phyloP scores from a whole-genome alignment of 2,329 filamentous ascomycete genomes.

The Cytospora mali region DNA sequence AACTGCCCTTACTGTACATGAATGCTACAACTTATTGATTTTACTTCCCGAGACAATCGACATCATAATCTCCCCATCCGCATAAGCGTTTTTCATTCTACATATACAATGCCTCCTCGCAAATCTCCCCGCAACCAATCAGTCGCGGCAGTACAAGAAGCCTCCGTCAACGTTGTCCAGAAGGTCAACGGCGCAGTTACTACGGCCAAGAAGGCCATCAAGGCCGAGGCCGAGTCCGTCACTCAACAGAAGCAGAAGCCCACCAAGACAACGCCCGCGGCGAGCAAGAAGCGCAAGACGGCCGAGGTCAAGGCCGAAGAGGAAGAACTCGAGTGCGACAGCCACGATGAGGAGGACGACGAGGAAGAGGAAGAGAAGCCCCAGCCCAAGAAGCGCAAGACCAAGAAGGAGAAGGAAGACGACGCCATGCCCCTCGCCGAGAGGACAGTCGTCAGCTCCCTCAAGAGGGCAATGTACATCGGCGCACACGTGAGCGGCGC shows the following conservation, averaged over 20 bases:
- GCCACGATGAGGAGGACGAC: slow-evolving; percentile 30
- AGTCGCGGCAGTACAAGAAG: slow-evolving; percentile 30
- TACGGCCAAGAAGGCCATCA: slow-evolving; percentile 34
- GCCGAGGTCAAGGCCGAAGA: slow-evolving; percentile 32
- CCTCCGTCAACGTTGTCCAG: slow-evolving; percentile 28
- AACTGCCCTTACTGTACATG: not conserved
- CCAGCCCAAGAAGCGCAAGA: slow-evolving; percentile 48
- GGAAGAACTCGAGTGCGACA: slow-evolving; percentile 33
- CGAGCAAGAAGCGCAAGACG: slow-evolving; percentile 31
- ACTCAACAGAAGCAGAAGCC: slow-evolving; percentile 29
- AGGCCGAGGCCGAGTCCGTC: slow-evolving; percentile 38
- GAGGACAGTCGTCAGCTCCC: slow-evolving; percentile 64
- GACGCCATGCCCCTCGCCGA: slow-evolving; percentile 64
- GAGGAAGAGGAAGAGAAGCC: slow-evolving; percentile 31
- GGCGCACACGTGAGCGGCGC: slow-evolving; percentile 91
- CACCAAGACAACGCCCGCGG: slow-evolving; percentile 27
- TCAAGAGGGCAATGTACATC: slow-evolving; percentile 75
- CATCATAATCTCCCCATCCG: no score
- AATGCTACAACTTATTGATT: not conserved
- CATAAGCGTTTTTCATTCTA: not conserved
- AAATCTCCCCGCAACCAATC: slow-evolving; percentile 29
- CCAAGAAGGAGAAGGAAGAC: slow-evolving; percentile 43
- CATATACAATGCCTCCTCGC: slow-evolving; percentile 22
- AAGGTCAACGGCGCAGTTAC: slow-evolving; percentile 26
- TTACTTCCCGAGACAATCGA: not conserved